These are phyloP conservation scores for Thermomyces lanuginosus DNA, from an alignment of 2,329 filamentous ascomycete genomes.

Conservation along the genomic window DNA sequence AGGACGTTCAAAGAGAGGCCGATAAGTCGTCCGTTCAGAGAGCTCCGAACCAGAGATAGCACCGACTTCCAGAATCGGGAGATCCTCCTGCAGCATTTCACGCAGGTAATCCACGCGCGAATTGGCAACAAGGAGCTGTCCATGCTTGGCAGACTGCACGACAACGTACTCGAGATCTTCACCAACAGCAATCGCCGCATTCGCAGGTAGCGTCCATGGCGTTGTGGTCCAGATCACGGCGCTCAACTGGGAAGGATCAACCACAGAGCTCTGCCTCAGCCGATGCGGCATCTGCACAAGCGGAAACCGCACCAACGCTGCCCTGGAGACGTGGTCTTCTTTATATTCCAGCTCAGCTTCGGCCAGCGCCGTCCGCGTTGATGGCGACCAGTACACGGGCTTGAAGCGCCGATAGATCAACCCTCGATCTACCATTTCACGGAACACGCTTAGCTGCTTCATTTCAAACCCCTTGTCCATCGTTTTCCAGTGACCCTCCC, in stretches of 20 bases:
- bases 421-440: conserved; percentile 44
- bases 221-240: conserved; percentile 98
- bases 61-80: conserved; percentile 37
- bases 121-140: conserved; percentile 53
- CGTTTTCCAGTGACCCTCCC: conserved; percentile 46
- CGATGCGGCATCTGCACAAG: conserved; percentile 35
- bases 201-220: conserved; percentile 91
- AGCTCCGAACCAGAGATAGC: conserved; percentile 51
- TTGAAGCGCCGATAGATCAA: conserved; percentile 46
- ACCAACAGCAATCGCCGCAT: conserved; percentile 73
- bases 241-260: conserved; percentile 40
- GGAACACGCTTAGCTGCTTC: conserved; percentile 43
- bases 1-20: conserved; percentile 49
- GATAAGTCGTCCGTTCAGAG: conserved; percentile 46
- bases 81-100: conserved; percentile 34
- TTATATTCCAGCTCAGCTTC: conserved; percentile 51
- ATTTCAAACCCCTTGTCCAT: conserved; percentile 47
- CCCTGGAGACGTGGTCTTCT: conserved; percentile 42
- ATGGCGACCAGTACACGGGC: conserved; percentile 51
- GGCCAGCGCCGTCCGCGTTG: conserved; percentile 46
- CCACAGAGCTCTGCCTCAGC: conserved; percentile 24
- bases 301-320: conserved; percentile 59
- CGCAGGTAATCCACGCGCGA: conserved; percentile 47
- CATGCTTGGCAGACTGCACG: conserved; percentile 40
- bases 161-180: conserved; percentile 57